Percentiles rank a stretch among this genome's conserved stretches.
Evolutionary conservation across 805 yeast genomes (phyloP).

Genomic region (Yarrowia phangngaensis): DNA sequence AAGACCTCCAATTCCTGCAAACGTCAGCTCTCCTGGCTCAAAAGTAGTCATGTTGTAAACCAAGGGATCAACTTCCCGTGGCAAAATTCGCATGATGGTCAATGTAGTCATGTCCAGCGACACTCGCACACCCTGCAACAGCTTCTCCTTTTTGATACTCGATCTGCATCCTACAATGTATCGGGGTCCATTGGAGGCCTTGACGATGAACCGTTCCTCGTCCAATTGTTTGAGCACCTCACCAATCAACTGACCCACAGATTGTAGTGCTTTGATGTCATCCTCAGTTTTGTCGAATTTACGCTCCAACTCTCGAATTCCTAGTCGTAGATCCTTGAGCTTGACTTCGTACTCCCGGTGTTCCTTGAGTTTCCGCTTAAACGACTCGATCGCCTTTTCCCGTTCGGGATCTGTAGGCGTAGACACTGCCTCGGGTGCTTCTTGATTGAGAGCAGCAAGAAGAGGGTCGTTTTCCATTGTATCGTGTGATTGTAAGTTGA

Average conservation of each 20-base stretch:
- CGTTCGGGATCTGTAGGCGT: slow-evolving; percentile 62
- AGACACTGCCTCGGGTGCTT: slow-evolving; percentile 34
- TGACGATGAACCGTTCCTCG: slow-evolving; percentile 88
- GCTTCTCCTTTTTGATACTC: slow-evolving; percentile 74
- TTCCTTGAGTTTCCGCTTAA: slow-evolving; percentile 81
- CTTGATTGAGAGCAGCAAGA: slow-evolving; percentile 37
- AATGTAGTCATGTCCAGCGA: slow-evolving; percentile 96
- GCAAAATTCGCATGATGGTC: slow-evolving; percentile 94
- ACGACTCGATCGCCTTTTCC: slow-evolving; percentile 68
- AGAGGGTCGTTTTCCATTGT: slow-evolving; percentile 37
- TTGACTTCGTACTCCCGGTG: slow-evolving; percentile 94
- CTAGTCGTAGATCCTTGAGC: slow-evolving; percentile 74
- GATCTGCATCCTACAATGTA: slow-evolving; percentile 97
- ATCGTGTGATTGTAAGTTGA: neutral
- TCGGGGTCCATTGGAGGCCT: slow-evolving; percentile 95
- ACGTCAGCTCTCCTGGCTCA: slow-evolving; percentile 95
- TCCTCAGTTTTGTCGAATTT: slow-evolving; percentile 90
- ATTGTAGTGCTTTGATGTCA: slow-evolving; percentile 93
- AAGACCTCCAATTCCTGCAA: slow-evolving; percentile 93
- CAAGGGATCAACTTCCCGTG: slow-evolving; percentile 96
- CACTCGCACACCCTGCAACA: slow-evolving; percentile 92
- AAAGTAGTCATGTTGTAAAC: slow-evolving; percentile 98
- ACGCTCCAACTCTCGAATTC: slow-evolving; percentile 77
- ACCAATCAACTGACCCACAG: slow-evolving; percentile 96
- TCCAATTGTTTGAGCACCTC: slow-evolving; percentile 94